Conservation (phyloP, 1,139 yeast species). For the Scheffersomyces insectosa region DNA sequence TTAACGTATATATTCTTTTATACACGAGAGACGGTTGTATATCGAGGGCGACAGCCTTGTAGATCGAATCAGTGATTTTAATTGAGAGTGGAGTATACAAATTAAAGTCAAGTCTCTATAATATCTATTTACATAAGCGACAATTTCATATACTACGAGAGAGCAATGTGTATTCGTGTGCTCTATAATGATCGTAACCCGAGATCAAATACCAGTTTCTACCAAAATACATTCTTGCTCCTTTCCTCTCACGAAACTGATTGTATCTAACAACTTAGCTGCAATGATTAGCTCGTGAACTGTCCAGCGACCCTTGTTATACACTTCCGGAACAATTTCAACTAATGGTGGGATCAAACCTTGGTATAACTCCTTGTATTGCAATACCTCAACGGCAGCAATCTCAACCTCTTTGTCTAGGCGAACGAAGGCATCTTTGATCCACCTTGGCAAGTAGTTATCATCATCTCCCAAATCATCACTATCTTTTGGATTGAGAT, state of each 20-base stretch:
- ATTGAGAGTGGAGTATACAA: too few relatives aligned
- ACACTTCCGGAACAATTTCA: conserved; percentile 61
- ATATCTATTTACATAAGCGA: too few relatives aligned
- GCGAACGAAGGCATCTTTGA: conserved; percentile 42
- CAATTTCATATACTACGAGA: too few relatives aligned
- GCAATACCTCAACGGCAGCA: conserved; percentile 53
- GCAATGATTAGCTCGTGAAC: conserved; percentile 60
- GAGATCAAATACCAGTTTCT: conserved; percentile 12
- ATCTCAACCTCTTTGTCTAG: conserved; percentile 39
- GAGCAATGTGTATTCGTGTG: too few relatives aligned
- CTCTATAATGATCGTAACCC: too few relatives aligned
- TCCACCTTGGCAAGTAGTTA: conserved; percentile 53
- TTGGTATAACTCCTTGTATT: conserved; percentile 55
- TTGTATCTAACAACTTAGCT: conserved; percentile 57
- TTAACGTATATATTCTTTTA: too few relatives aligned
- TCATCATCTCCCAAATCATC: conserved; percentile 25
- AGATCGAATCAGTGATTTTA: too few relatives aligned
- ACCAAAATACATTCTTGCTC: conserved; percentile 64
- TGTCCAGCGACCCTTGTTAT: conserved; percentile 61
- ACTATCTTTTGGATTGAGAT: conserved; percentile 18
- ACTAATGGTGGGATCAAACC: conserved; percentile 55
- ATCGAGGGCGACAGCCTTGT: too few relatives aligned
- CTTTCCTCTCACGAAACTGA: conserved; percentile 59
- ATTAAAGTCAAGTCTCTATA: too few relatives aligned
- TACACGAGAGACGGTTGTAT: too few relatives aligned